Percentiles rank a stretch among this genome's conserved stretches.
These are phyloP conservation scores for Gyromitra esculenta DNA, from an alignment of 2,329 filamentous ascomycete species.

Conservation along the genomic window DNA sequence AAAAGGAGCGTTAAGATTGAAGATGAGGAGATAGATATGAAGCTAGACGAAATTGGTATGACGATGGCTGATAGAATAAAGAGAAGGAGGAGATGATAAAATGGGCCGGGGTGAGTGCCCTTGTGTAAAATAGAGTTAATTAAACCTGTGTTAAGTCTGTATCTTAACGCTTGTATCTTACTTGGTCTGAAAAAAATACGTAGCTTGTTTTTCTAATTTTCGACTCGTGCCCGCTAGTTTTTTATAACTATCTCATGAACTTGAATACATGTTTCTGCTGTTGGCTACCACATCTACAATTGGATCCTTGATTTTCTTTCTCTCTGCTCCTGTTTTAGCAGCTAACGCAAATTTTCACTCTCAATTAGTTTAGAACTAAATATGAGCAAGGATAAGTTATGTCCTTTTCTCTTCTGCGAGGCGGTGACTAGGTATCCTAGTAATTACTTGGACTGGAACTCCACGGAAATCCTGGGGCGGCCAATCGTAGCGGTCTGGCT, in stretches of 20 bases:
- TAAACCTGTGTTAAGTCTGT: background rate
- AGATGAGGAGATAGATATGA: constrained; percentile 57
- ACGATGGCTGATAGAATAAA: constrained; percentile 56
- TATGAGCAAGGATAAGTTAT: background rate
- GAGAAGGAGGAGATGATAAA: constrained; percentile 50
- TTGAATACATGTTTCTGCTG: background rate
- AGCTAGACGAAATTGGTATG: constrained; percentile 57
- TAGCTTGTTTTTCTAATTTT: background rate
- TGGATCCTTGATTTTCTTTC: background rate
- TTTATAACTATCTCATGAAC: background rate
- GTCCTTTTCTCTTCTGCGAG: background rate
- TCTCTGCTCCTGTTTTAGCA: background rate
- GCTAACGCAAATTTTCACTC: background rate
- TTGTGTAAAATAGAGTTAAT: background rate
- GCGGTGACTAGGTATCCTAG: background rate
- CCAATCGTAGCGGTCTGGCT: background rate
- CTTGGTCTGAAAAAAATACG: too few species aligned
- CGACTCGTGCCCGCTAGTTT: background rate
- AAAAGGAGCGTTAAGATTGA: constrained; percentile 3
- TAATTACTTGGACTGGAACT: background rate
- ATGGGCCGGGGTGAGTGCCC: background rate
- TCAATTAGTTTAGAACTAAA: background rate
- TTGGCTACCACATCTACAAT: background rate
- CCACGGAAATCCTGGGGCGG: background rate
- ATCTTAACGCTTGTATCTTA: background rate